Base-by-base conservation (phyloP, 176 grass and related monocot genomes). In the Pontederia crassipes region DNA sequence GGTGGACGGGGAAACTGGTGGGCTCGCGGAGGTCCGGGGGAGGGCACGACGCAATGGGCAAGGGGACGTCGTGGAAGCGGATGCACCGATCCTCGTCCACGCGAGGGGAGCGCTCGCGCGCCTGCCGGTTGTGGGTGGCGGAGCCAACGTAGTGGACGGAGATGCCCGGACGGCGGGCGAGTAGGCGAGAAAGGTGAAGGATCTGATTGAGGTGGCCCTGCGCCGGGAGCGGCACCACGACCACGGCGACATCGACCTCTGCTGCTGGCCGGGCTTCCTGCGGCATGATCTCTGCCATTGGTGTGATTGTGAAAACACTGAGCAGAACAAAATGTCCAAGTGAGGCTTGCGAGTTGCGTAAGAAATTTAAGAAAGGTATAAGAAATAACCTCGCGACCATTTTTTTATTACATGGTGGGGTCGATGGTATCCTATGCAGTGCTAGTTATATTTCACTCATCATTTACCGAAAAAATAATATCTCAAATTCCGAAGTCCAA, bases 221-320 rank as follows among this genome's bases (percentile, higher is more conserved):
- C 48, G 89, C 85, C 89, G 89, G 88, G 81, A 95, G 85, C 11
- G 89, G 89, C 57, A 95, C 82, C 61, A 95, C 54, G 35, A 95
- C 32, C 12, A 95, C n/a, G 69, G 75, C 81, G 27, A 85, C 70
- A 57, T 40, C 32, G 32, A 7, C 32, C 32, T 61, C 0, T 40
- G 32, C 32, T 40, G 32, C 79, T 40, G 32, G 32, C 6, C 6
- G 32, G 32, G 32, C 32, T 40, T 40, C 32, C 6, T 40, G 4
- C 32, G 32, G 32, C 32, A 40, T 40, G 32, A 2, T 40, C 32
- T 40, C 32, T 2, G 32, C 4, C 32, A 7, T 24, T 40, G 32
- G 32, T 7, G 32, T 40, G 29, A 4, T 4, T 2, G 4, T 2
- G 6, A 24, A 24, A 24, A 1, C 20, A 24, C 20, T 24, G 32